These are phyloP conservation scores for Pseudocercospora musae DNA, from an alignment of 2,329 filamentous ascomycete genomes.

Conservation along the genomic window DNA sequence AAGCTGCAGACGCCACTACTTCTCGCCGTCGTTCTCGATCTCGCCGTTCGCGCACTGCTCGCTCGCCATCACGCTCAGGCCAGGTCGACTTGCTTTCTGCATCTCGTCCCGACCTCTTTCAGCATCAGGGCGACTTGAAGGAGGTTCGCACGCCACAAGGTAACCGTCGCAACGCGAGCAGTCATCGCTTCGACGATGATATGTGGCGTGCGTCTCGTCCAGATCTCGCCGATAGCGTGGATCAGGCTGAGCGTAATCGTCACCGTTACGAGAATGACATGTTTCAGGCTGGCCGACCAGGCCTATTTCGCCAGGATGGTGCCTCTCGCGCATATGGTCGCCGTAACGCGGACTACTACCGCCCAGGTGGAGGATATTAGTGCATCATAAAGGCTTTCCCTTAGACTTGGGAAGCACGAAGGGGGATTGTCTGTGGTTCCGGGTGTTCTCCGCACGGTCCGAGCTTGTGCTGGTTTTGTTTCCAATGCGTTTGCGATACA, in stretches of 20 bases:
- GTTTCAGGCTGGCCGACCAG: neutral
- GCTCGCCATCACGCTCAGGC: neutral
- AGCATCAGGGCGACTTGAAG: neutral
- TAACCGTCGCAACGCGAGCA: neutral
- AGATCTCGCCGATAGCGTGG: neutral
- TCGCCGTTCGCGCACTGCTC: neutral
- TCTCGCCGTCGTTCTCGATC: neutral
- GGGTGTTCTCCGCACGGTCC: neutral
- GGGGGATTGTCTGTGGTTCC: neutral
- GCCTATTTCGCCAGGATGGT: neutral
- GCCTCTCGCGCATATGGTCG: neutral
- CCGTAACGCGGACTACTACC: neutral
- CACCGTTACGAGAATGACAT: neutral
- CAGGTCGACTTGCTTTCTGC: neutral
- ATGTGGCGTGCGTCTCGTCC: neutral
- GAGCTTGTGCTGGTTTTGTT: neutral
- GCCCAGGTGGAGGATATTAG: neutral
- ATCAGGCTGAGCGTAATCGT: neutral
- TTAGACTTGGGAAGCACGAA: neutral
- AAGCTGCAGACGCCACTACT: neutral
- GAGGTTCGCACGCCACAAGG: neutral
- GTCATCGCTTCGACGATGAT: neutral
- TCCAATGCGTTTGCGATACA: neutral
- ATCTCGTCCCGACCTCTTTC: neutral
- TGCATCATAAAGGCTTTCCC: neutral